Evolutionary conservation across 148 eudicot species (phyloP).

Genomic region (Rheum nobile): DNA sequence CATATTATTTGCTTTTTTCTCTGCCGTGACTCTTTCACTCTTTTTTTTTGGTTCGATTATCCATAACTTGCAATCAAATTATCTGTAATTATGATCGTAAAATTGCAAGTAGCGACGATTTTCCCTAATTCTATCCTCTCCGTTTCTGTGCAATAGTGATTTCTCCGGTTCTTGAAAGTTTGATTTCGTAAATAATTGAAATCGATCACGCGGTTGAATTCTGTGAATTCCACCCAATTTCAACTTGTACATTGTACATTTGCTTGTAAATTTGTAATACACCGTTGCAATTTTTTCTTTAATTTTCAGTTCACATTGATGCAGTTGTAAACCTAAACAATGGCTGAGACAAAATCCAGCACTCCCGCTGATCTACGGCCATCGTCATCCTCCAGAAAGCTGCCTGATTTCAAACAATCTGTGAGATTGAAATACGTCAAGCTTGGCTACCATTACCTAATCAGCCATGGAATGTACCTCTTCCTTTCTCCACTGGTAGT

Average conservation of each 20-base stretch:
- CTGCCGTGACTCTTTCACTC: too few species aligned
- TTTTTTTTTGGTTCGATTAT: not conserved
- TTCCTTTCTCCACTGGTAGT: slow-evolving; percentile 44
- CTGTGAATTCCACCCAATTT: not conserved
- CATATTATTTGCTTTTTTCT: too few species aligned
- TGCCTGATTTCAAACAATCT: slow-evolving; percentile 69
- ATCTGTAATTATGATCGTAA: not conserved
- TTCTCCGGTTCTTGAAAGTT: too few species aligned
- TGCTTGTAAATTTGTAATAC: not conserved
- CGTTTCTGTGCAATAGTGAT: not conserved
- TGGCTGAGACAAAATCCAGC: slow-evolving; percentile 33
- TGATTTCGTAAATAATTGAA: not conserved
- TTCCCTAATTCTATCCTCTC: not conserved
- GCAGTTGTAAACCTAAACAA: slow-evolving; percentile 14
- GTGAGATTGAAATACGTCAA: slow-evolving; percentile 63
- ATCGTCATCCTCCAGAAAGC: slow-evolving; percentile 21
- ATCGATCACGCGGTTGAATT: not conserved
- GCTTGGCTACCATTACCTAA: slow-evolving; percentile 69
- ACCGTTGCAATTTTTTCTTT: not conserved
- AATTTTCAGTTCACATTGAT: not conserved
- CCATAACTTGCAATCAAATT: not conserved
- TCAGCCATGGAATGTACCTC: slow-evolving; percentile 65
- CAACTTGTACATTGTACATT: not conserved
- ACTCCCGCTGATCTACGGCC: slow-evolving; percentile 34
- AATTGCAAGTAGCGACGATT: not conserved